phyloP scores from a whole-genome alignment of 306 rosid genomes.

The Malus asiatica region DNA sequence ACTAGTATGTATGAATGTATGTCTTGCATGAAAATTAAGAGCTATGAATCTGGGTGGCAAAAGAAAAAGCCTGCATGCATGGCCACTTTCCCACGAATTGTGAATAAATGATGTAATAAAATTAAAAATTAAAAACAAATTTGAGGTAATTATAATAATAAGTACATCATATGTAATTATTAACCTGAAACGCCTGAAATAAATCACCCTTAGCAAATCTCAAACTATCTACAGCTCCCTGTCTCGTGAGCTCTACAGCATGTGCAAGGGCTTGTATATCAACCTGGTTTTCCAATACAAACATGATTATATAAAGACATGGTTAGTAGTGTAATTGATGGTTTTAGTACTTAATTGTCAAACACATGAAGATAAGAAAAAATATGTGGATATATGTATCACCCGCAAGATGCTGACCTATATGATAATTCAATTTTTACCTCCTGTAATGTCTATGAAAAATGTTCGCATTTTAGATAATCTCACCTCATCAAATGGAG shows the following conservation, averaged over 20 bases:
- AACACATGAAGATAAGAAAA: not conserved
- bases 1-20: not conserved
- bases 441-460: not conserved
- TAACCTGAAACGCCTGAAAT: slow-evolving; percentile 92
- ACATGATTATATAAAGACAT: slow-evolving; percentile 12
- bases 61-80: not conserved
- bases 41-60: not conserved
- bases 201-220: slow-evolving; percentile 92
- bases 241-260: slow-evolving; percentile 96
- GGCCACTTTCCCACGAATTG: not conserved
- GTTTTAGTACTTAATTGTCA: not conserved
- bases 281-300: slow-evolving; percentile 55
- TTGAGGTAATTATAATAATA: not conserved
- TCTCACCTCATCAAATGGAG: slow-evolving; percentile 94
- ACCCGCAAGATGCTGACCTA: not conserved
- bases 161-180: not conserved
- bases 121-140: not conserved
- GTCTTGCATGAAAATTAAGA: not conserved
- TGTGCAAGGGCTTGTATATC: slow-evolving; percentile 99
- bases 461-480: not conserved
- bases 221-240: slow-evolving; percentile 97
- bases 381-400: not conserved
- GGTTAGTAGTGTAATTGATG: not conserved
- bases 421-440: not conserved
- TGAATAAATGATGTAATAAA: not conserved